Evolutionary conservation across 192 early-diverging fungal species (phyloP).

Genomic region (Radiomyces spectabilis): DNA sequence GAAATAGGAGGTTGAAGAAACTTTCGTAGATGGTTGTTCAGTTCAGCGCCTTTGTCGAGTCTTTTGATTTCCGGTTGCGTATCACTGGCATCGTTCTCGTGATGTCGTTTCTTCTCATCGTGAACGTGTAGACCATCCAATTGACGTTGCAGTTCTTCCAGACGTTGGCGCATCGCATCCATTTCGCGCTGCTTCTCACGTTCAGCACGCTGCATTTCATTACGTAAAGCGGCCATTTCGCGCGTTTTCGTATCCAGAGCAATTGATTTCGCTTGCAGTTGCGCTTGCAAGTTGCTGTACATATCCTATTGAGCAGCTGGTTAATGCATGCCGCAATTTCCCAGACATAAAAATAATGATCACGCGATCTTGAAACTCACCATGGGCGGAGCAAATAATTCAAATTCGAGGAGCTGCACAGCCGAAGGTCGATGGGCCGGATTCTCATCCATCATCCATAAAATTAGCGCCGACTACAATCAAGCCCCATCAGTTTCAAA

Average conservation of each 20-base stretch:
- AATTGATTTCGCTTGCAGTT: conserved; percentile 15
- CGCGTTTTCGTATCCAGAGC: conserved; percentile 12
- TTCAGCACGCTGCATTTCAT: conserved; percentile 22
- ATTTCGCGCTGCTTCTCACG: conserved; percentile 5
- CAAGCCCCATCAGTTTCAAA: not conserved
- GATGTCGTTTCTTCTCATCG: no score
- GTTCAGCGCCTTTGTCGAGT: no score
- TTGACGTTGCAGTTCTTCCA: no score
- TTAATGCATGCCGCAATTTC: no score
- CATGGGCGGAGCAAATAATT: conserved; percentile 56
- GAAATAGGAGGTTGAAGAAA: no score
- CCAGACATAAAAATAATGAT: not conserved
- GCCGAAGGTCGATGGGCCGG: conserved; percentile 65
- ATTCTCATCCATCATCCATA: conserved; percentile 76
- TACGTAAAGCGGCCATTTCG: conserved; percentile 34
- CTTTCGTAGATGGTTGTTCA: no score
- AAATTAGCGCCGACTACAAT: conserved; percentile 73
- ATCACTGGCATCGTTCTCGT: no score
- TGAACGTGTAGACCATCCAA: no score
- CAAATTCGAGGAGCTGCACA: conserved; percentile 61
- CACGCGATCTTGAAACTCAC: not conserved
- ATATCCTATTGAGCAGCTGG: conserved; percentile 6
- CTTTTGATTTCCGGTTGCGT: no score
- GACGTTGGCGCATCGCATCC: no score
- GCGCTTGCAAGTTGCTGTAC: not conserved